These are phyloP conservation scores for Staphylotrichum longicolle DNA, from an alignment of 495 filamentous ascomycete species.

Conservation along the genomic window DNA sequence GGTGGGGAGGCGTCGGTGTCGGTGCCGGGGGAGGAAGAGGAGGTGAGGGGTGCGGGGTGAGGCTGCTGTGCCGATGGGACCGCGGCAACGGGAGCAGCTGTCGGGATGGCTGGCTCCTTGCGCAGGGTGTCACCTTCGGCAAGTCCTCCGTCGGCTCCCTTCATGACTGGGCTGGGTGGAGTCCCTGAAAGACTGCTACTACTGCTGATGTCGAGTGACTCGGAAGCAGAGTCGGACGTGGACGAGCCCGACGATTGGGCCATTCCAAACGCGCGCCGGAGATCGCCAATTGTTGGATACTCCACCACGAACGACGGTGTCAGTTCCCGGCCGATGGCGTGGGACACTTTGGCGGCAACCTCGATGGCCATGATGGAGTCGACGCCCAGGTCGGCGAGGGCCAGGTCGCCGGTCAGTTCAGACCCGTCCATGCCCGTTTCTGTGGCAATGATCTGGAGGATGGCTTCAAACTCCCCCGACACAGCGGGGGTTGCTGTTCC, in stretches of 20 bases:
- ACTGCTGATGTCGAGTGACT: neutral
- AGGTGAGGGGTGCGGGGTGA: too few species aligned
- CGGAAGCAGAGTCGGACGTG: neutral
- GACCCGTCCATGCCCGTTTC: neutral
- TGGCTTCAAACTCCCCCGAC: neutral
- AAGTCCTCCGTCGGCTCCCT: too few species aligned
- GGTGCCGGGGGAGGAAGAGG: too few species aligned
- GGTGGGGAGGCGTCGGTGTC: neutral
- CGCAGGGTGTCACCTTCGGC: too few species aligned
- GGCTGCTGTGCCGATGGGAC: too few species aligned
- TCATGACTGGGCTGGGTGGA: too few species aligned
- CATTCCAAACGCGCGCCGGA: neutral
- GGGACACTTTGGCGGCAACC: neutral
- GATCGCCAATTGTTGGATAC: neutral
- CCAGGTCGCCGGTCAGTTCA: neutral
- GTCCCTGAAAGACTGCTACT: neutral
- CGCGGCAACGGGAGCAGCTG: too few species aligned
- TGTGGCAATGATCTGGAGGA: neutral
- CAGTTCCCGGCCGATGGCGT: neutral
- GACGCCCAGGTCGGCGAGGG: neutral
- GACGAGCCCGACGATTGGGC: too few species aligned
- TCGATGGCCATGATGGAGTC: constrained; percentile 6
- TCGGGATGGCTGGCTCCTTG: too few species aligned
- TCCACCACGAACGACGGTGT: neutral
- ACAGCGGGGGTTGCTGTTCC: neutral